Evolutionary conservation across 768 basidiomycete species (phyloP).

Genomic region (Russula vinacea): DNA sequence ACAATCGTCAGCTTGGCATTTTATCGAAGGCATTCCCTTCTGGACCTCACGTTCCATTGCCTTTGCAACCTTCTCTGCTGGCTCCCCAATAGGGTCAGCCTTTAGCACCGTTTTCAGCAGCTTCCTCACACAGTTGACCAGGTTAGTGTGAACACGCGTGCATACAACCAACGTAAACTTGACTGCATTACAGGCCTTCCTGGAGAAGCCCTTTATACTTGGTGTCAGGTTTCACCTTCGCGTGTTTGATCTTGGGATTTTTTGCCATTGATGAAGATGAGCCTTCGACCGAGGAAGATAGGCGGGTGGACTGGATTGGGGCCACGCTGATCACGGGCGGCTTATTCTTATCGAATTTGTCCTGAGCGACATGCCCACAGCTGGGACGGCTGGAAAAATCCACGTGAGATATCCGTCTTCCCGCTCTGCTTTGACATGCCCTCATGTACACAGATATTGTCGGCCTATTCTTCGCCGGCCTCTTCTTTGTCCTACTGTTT

Average conservation of each 20-base stretch:
- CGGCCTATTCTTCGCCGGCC: slow-evolving; percentile 58
- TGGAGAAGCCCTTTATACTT: slow-evolving; percentile 73
- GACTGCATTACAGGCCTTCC: slow-evolving; percentile 33
- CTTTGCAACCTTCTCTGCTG: slow-evolving; percentile 81
- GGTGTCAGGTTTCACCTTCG: slow-evolving; percentile 51
- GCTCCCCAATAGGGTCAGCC: slow-evolving; percentile 76
- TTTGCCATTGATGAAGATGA: slow-evolving; percentile 62
- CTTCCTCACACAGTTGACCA: slow-evolving; percentile 47
- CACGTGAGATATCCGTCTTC: slow-evolving; percentile 43
- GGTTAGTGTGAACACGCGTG: slow-evolving; percentile 6
- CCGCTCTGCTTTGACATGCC: neutral
- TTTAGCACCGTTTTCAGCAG: slow-evolving; percentile 71
- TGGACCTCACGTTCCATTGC: slow-evolving; percentile 65
- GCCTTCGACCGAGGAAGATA: slow-evolving; percentile 34
- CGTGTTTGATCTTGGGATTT: slow-evolving; percentile 52
- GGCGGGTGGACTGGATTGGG: slow-evolving; percentile 75
- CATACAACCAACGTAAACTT: neutral
- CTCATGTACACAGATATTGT: slow-evolving; percentile 58
- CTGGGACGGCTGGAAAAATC: slow-evolving; percentile 56
- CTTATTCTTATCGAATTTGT: slow-evolving; percentile 71
- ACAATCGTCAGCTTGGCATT: slow-evolving; percentile 59
- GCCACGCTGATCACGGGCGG: slow-evolving; percentile 58
- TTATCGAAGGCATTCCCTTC: slow-evolving; percentile 75
- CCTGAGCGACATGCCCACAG: slow-evolving; percentile 63
- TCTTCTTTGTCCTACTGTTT: slow-evolving; percentile 55